These are phyloP conservation scores for Alternaria panax DNA, from an alignment of 2,329 filamentous ascomycete species.

Conservation along the genomic window DNA sequence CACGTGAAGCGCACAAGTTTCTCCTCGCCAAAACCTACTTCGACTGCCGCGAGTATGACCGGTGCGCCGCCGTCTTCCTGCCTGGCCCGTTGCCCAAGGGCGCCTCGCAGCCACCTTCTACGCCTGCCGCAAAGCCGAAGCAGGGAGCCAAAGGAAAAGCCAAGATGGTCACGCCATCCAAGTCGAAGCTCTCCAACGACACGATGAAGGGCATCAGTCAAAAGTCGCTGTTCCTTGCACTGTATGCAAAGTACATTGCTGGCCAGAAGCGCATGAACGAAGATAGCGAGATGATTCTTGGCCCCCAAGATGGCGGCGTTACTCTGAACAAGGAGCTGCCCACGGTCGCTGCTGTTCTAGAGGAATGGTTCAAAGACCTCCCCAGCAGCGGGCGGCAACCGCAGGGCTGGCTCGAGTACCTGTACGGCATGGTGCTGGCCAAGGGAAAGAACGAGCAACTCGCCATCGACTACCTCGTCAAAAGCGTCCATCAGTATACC, in stretches of 20 bases:
- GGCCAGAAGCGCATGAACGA: conserved; percentile 97
- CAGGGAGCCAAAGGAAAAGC: conserved; percentile 66
- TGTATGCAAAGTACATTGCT: conserved; percentile 91
- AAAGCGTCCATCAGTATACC: conserved; percentile 85
- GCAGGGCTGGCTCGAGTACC: conserved; percentile 93
- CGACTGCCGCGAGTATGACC: conserved; percentile 93
- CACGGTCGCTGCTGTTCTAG: conserved; percentile 75
- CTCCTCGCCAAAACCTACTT: conserved; percentile 93
- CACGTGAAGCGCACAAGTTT: conserved; percentile 80
- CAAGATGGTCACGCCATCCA: conserved; percentile 51
- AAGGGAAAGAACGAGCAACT: conserved; percentile 89
- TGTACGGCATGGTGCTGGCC: conserved; percentile 88
- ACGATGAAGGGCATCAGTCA: conserved; percentile 72
- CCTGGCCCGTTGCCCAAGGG: conserved; percentile 79
- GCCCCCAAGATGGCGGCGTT: conserved; percentile 85
- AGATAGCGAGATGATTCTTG: conserved; percentile 96
- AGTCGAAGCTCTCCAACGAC: conserved; percentile 40
- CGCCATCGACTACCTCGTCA: conserved; percentile 85
- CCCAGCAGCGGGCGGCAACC: conserved; percentile 64
- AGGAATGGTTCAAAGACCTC: conserved; percentile 79
- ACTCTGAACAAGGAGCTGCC: conserved; percentile 86
- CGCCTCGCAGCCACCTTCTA: conserved; percentile 60
- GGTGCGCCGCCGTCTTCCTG: conserved; percentile 87
- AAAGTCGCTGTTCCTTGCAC: conserved; percentile 87
- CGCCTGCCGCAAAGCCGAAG: conserved; percentile 45